Base-by-base conservation (phyloP, 371 early-diverging fungal genomes). In the Dichotomocladium elegans region DNA sequence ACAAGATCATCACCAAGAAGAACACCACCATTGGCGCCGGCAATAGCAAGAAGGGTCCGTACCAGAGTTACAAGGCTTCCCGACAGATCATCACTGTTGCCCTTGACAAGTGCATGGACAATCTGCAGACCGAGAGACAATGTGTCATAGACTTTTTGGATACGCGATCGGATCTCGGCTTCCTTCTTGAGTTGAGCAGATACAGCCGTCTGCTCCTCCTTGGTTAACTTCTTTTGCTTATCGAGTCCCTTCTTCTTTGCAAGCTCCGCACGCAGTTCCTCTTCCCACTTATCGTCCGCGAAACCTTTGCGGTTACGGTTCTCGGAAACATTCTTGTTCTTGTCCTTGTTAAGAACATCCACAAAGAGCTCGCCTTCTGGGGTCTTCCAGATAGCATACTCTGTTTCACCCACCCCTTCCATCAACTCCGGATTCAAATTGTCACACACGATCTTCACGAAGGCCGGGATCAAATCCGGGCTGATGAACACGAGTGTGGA, bases 261-360 rank as follows among this genome's bases (percentile, higher is more conserved):
- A 7, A 91, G 58, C 45, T 90, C 88, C 51, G 86, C 88, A 56
- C 83, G 86, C 28, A 93, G 63, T 47, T 95, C 90, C 37, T 81
- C 82, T 68, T 91, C 94, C 91, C 92, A 93, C 52, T 88, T 82
- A 52, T 92, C 87, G 34, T 87, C 88, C 21, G 80, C 83, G 51
- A 75, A 72, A 46, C 82, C 77, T 43, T 79, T 75, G 28, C 77
- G 68, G 56, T 74, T 66, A 9, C 79, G 70, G 54, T 74, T 71
- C 28, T 83, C 80, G 14, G 65, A 67, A 12, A 64, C 79, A 50
- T 60, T 63, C 57, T 77, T 74, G 53, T 69, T 73, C 27, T 77
- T 76, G 34, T 71, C 74, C 56, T 73, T 70, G 34, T 14, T 47
- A 10, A 52, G 27, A 3, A 57, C 85, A 62, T 91, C 87, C 21